These are phyloP conservation scores for Xylaria digitata DNA, from an alignment of 2,329 filamentous ascomycete genomes.

Conservation along the genomic window DNA sequence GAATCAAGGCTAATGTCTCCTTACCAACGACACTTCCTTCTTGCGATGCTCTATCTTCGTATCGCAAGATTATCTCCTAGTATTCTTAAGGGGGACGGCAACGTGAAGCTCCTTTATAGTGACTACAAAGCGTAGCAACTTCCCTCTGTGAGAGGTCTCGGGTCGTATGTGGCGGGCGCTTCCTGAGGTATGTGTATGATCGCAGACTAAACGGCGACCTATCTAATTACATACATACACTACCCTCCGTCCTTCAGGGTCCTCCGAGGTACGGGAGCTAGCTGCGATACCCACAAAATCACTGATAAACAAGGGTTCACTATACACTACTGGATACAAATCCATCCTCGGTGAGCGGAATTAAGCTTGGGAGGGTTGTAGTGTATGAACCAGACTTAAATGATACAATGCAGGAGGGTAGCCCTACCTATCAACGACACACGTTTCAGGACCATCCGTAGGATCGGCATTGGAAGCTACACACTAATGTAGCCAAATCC, in stretches of 20 bases:
- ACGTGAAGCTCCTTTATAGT: neutral
- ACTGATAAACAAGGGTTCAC: neutral
- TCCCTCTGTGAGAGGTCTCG: too few species aligned
- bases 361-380: neutral
- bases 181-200: neutral
- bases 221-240: too few species aligned
- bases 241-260: neutral
- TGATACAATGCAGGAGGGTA: neutral
- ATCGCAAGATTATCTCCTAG: neutral
- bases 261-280: neutral
- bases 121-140: neutral
- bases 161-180: neutral
- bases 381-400: constrained; percentile 6
- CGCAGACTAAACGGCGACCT: neutral
- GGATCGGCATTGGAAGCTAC: constrained; percentile 1
- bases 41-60: neutral
- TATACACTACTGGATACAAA: neutral
- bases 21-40: neutral
- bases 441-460: constrained; percentile 25
- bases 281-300: neutral
- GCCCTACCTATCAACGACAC: constrained; percentile 15
- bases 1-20: constrained; percentile 14
- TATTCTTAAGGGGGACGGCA: neutral
- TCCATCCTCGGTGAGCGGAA: constrained; percentile 16
- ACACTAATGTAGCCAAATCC: constrained; percentile 21